These are phyloP conservation scores for Debaryomyces nepalensis DNA, from an alignment of 1,139 yeast genomes.

Conservation along the genomic window DNA sequence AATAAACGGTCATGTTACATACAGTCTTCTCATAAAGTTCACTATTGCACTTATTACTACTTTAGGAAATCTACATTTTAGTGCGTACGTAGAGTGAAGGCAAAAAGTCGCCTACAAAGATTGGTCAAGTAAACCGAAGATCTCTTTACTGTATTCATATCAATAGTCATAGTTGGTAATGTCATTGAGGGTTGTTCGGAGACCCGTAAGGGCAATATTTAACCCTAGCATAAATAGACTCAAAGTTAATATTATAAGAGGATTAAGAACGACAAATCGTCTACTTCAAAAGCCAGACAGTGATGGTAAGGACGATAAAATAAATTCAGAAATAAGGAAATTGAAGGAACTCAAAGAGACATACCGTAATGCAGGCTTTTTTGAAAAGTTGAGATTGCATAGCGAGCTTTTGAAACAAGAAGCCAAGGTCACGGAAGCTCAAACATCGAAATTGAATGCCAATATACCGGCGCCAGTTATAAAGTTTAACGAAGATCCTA, in stretches of 20 bases:
- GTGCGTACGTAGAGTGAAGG: conserved; percentile 19
- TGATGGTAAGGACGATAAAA: conserved; percentile 12
- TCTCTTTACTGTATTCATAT: conserved; percentile 1
- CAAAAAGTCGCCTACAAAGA: conserved; percentile 14
- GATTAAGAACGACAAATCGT: conserved; percentile 12
- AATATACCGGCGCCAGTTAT: conserved; percentile 27
- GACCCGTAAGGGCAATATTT: conserved; percentile 11
- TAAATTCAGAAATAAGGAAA: conserved; percentile 25
- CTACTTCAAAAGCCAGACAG: conserved; percentile 18
- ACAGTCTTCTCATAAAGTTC: neutral
- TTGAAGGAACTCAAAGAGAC: conserved; percentile 29
- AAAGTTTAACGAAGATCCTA: conserved; percentile 26
- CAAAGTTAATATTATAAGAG: conserved; percentile 2
- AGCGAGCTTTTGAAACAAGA: conserved; percentile 34
- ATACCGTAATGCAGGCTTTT: conserved; percentile 31
- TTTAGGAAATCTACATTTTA: conserved; percentile 20
- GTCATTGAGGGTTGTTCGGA: conserved; percentile 14
- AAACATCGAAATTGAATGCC: conserved; percentile 23
- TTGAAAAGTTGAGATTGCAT: conserved; percentile 31
- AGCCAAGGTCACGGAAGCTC: conserved; percentile 28
- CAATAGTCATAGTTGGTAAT: conserved; percentile 8
- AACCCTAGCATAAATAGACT: conserved; percentile 5
- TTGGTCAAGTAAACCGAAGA: neutral
- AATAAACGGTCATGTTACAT: neutral
- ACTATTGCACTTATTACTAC: conserved; percentile 14